phyloP scores from a whole-genome alignment of 371 early-diverging fungal genomes.

The Umbelopsis sp. region DNA sequence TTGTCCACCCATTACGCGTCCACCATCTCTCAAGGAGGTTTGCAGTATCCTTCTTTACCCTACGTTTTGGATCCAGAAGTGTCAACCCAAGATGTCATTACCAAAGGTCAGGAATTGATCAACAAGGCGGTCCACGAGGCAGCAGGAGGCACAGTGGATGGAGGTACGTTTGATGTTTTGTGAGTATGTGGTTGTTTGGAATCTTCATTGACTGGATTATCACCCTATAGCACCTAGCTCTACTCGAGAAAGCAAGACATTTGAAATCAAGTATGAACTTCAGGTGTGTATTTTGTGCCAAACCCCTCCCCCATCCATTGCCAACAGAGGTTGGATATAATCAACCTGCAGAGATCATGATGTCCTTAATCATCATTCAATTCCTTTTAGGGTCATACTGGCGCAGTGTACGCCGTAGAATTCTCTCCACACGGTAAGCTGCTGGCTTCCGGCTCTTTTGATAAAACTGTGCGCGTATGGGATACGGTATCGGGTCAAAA shows the following conservation, averaged over 20 bases:
- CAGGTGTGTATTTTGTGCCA: conserved; percentile 31
- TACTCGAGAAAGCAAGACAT: conserved; percentile 49
- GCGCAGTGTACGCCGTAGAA: conserved; percentile 84
- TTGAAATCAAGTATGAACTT: conserved; percentile 55
- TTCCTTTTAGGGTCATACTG: conserved; percentile 72
- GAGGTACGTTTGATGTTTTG: too few relatives aligned
- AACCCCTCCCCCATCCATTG: too few relatives aligned
- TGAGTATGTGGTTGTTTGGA: conserved; percentile 36
- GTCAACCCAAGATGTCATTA: conserved; percentile 23
- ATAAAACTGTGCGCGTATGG: conserved; percentile 91
- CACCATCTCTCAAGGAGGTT: conserved; percentile 50
- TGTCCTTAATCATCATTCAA: neutral
- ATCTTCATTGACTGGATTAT: neutral
- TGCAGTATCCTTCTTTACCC: conserved; percentile 40
- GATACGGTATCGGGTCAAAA: conserved; percentile 74
- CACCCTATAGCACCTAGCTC: neutral
- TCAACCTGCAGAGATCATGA: neutral
- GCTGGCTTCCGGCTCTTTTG: conserved; percentile 88
- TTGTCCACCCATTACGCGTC: conserved; percentile 77
- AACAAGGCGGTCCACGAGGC: conserved; percentile 54
- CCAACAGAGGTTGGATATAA: neutral
- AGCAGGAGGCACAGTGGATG: conserved; percentile 40
- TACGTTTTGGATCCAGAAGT: conserved; percentile 48
- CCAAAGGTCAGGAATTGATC: conserved; percentile 47
- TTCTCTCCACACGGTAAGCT: conserved; percentile 82